These are phyloP conservation scores for Globisporangium canariense DNA, from an alignment of 352 stramenopile genomes.

Conservation along the genomic window DNA sequence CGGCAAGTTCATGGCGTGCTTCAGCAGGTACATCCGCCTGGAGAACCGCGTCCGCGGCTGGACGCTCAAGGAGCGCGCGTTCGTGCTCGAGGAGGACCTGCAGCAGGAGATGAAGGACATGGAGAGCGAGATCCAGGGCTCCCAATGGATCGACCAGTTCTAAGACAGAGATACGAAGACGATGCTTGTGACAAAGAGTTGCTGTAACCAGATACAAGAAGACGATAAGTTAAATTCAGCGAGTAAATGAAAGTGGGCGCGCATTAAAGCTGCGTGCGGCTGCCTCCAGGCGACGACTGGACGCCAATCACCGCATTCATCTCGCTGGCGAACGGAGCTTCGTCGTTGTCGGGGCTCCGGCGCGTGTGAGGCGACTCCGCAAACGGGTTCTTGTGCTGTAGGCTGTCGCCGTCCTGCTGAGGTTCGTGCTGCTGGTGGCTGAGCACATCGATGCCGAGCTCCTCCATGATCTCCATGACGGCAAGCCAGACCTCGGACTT, in stretches of 20 bases:
- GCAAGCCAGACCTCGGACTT: slow-evolving; percentile 88
- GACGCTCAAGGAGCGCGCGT: slow-evolving; percentile 45
- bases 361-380: slow-evolving; percentile 31
- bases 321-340: slow-evolving; percentile 50
- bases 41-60: slow-evolving; percentile 42
- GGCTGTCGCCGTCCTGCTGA: not conserved
- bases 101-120: slow-evolving; percentile 46
- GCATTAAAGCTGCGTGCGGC: slow-evolving; percentile 39
- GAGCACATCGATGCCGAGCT: slow-evolving; percentile 61
- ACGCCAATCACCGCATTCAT: slow-evolving; percentile 57
- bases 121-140: slow-evolving; percentile 18
- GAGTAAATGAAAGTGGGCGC: not conserved
- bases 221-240: slow-evolving; percentile 17
- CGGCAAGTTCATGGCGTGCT: slow-evolving; percentile 41
- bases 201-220: not conserved
- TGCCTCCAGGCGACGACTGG: slow-evolving; percentile 20
- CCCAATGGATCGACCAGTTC: slow-evolving; percentile 17
- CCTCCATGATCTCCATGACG: slow-evolving; percentile 88
- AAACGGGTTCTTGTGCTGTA: slow-evolving; percentile 29
- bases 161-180: not conserved
- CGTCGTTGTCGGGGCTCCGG: slow-evolving; percentile 16
- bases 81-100: slow-evolving; percentile 63
- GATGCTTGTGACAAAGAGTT: not conserved
- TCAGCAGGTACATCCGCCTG: slow-evolving; percentile 61
- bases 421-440: slow-evolving; percentile 20